Conservation (phyloP, 1,284 basidiomycete species). For the Sanghuangporus sanghuang region DNA sequence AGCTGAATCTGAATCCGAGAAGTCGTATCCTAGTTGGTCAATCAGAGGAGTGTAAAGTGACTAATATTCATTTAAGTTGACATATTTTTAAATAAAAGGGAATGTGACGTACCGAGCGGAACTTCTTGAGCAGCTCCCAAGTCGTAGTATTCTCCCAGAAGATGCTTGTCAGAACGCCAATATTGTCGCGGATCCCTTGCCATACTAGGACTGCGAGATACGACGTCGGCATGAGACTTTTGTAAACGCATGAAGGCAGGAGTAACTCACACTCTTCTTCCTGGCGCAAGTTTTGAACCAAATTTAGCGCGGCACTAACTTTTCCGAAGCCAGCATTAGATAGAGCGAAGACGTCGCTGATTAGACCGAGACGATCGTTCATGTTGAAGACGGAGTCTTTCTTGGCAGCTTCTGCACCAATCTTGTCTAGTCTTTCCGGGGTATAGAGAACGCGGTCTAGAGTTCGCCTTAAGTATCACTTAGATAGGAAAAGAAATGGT, state of each 20-base stretch:
- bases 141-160: slow-evolving; percentile 85
- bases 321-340: slow-evolving; percentile 77
- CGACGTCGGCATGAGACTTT: not conserved
- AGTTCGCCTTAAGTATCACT: not conserved
- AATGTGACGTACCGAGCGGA: slow-evolving; percentile 49
- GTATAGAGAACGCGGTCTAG: slow-evolving; percentile 86
- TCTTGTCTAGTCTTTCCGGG: slow-evolving; percentile 72
- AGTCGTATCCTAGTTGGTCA: slow-evolving; percentile 77
- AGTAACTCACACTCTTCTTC: slow-evolving; percentile 68
- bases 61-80: slow-evolving; percentile 30
- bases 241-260: not conserved
- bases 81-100: not conserved
- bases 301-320: slow-evolving; percentile 71
- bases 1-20: slow-evolving; percentile 60
- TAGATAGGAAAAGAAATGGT: not conserved
- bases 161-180: slow-evolving; percentile 55
- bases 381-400: slow-evolving; percentile 64
- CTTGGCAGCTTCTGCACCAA: slow-evolving; percentile 76
- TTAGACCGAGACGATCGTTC: slow-evolving; percentile 84
- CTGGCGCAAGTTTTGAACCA: slow-evolving; percentile 62
- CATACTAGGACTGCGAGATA: slow-evolving; percentile 61
- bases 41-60: slow-evolving; percentile 77
- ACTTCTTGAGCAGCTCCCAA: slow-evolving; percentile 54
- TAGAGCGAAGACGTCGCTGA: slow-evolving; percentile 78
- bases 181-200: slow-evolving; percentile 54